These are phyloP conservation scores for Wickerhamomyces mucosus DNA, from an alignment of 805 yeast genomes.

Conservation along the genomic window DNA sequence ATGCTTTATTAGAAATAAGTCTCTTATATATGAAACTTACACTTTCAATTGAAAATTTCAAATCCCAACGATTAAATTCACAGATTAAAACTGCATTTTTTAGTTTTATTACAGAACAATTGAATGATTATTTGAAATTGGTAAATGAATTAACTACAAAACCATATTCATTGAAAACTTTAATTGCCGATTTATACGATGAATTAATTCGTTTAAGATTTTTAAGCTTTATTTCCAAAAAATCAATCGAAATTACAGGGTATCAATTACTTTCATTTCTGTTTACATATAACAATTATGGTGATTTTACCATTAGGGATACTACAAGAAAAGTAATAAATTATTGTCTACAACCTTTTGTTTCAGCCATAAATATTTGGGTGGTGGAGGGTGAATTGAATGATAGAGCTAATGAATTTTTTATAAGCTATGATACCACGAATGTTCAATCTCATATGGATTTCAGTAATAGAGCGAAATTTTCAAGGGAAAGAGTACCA, in stretches of 20 bases:
- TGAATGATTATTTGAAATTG: conserved; percentile 32
- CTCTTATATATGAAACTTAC: conserved; percentile 46
- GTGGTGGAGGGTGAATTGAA: conserved; percentile 52
- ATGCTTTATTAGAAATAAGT: conserved; percentile 60
- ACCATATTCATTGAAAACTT: conserved; percentile 20
- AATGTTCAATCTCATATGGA: not conserved
- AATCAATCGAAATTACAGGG: conserved; percentile 27
- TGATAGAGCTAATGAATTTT: conserved; percentile 53
- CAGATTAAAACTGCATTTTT: conserved; percentile 57
- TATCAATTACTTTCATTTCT: conserved; percentile 47
- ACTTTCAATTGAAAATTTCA: conserved; percentile 19
- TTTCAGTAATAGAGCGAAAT: not conserved
- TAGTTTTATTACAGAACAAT: conserved; percentile 33
- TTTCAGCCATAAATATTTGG: conserved; percentile 56
- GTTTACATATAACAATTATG: conserved; percentile 43
- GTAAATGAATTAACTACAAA: conserved; percentile 36
- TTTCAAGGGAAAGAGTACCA: conserved; percentile 31
- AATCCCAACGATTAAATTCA: conserved; percentile 25
- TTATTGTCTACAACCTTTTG: conserved; percentile 48
- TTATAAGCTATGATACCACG: conserved; percentile 19
- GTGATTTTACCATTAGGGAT: conserved; percentile 44
- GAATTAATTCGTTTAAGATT: conserved; percentile 51
- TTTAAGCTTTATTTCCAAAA: conserved; percentile 33
- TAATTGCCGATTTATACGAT: conserved; percentile 33
- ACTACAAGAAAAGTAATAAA: conserved; percentile 36